These are phyloP conservation scores for Lepidium sativum DNA, from an alignment of 345 rosid genomes.

Conservation along the genomic window DNA sequence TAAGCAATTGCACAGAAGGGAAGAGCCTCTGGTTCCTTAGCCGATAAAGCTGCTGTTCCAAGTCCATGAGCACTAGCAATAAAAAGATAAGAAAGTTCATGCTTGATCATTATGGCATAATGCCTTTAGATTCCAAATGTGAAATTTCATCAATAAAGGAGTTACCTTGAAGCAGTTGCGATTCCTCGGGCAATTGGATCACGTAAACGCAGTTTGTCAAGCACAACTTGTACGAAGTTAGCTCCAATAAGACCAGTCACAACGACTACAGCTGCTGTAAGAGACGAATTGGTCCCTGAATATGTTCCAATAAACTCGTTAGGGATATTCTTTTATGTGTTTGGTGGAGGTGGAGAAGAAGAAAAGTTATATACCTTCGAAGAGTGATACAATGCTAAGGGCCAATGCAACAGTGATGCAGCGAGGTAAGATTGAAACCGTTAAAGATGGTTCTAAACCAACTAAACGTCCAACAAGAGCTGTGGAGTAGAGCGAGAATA, in stretches of 20 bases:
- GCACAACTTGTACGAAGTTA: conserved; percentile 76
- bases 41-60: conserved; percentile 95
- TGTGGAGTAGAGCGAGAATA: conserved; percentile 91
- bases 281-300: conserved; percentile 80
- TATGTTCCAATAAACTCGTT: background rate
- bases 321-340: background rate
- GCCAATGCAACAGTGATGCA: conserved; percentile 94
- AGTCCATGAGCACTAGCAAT: conserved; percentile 86
- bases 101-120: background rate
- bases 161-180: conserved; percentile 88
- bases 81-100: background rate
- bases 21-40: conserved; percentile 94
- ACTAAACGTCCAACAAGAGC: conserved; percentile 75
- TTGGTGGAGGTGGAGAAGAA: background rate
- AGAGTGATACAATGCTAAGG: conserved; percentile 85
- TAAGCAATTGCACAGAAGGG: conserved; percentile 95
- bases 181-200: conserved; percentile 92
- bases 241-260: conserved; percentile 90
- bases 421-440: conserved; percentile 79
- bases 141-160: background rate
- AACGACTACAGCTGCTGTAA: conserved; percentile 92
- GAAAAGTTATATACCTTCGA: conserved; percentile 48
- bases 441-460: conserved; percentile 64
- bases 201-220: conserved; percentile 55
- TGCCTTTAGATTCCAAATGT: background rate